phyloP scores from a whole-genome alignment of 1,284 basidiomycete species.

The Inonotus obliquus region DNA sequence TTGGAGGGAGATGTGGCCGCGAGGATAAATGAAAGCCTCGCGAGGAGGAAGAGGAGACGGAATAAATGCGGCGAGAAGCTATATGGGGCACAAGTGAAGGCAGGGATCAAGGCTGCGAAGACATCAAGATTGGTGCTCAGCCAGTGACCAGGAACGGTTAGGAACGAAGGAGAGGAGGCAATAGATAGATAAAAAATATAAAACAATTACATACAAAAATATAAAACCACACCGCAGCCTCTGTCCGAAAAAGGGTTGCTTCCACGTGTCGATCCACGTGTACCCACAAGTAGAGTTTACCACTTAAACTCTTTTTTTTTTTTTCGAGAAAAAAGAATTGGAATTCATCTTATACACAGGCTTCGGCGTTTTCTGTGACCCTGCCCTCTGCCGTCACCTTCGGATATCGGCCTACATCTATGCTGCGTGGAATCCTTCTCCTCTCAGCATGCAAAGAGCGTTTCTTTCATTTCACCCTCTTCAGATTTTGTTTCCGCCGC shows the following conservation, averaged over 20 bases:
- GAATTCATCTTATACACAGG: not conserved
- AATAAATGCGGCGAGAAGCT: not conserved
- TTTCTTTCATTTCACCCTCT: conserved; percentile 3
- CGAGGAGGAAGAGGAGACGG: not conserved
- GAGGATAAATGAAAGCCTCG: conserved; percentile 3
- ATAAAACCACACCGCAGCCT: not conserved
- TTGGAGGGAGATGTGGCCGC: not conserved
- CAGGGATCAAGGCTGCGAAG: not conserved
- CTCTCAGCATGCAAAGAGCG: conserved; percentile 1
- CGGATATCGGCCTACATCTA: not conserved
- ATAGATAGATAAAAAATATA: not conserved
- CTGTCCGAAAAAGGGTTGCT: not conserved
- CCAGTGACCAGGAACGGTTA: not conserved
- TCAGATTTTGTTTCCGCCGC: not conserved
- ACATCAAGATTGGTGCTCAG: not conserved
- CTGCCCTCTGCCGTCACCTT: not conserved
- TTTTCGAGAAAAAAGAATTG: not conserved
- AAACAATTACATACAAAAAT: not conserved
- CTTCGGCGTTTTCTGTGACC: not conserved
- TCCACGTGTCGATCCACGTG: conserved; percentile 13
- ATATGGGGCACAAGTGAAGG: not conserved
- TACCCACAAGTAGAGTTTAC: not conserved
- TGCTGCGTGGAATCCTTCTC: not conserved
- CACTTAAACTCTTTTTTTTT: not conserved
- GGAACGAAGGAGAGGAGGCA: not conserved